Percentiles rank a stretch among this genome's conserved stretches.
These are phyloP conservation scores for Nectriaceae sp. DNA, from an alignment of 2,329 filamentous ascomycete genomes.

Conservation along the genomic window DNA sequence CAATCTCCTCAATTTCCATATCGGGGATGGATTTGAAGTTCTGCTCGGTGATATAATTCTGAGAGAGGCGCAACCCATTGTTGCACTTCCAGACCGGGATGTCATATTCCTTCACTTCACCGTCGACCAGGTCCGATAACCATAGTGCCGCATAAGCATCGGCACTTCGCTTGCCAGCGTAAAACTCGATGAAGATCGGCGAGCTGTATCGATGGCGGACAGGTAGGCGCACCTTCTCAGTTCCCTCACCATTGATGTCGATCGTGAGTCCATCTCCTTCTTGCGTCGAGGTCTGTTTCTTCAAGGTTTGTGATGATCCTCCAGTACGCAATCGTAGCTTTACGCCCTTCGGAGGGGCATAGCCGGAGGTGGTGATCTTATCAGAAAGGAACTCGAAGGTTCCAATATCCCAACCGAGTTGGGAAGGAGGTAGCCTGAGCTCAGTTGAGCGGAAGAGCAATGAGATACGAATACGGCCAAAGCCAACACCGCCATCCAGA, in stretches of 20 bases:
- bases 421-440: conserved; percentile 77
- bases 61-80: conserved; percentile 73
- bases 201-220: conserved; percentile 90
- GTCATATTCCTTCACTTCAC: conserved; percentile 74
- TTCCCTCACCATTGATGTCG: conserved; percentile 47
- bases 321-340: conserved; percentile 83
- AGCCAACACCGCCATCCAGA: conserved; percentile 91
- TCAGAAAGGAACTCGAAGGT: conserved; percentile 86
- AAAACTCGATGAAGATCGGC: conserved; percentile 86
- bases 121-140: conserved; percentile 83
- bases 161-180: conserved; percentile 67
- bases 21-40: conserved; percentile 72
- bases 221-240: conserved; percentile 67
- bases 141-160: conserved; percentile 81
- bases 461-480: conserved; percentile 85
- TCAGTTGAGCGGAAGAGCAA: conserved; percentile 89
- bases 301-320: conserved; percentile 74
- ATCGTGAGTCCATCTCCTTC: conserved; percentile 56
- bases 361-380: conserved; percentile 65
- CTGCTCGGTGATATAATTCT: conserved; percentile 87
- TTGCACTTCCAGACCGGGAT: conserved; percentile 90
- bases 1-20: conserved; percentile 76
- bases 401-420: conserved; percentile 93
- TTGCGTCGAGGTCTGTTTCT: conserved; percentile 61
- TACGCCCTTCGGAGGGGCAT: conserved; percentile 64